These are phyloP conservation scores for Thalia dealbata DNA, from an alignment of 176 grass and related monocot species.

Conservation along the genomic window DNA sequence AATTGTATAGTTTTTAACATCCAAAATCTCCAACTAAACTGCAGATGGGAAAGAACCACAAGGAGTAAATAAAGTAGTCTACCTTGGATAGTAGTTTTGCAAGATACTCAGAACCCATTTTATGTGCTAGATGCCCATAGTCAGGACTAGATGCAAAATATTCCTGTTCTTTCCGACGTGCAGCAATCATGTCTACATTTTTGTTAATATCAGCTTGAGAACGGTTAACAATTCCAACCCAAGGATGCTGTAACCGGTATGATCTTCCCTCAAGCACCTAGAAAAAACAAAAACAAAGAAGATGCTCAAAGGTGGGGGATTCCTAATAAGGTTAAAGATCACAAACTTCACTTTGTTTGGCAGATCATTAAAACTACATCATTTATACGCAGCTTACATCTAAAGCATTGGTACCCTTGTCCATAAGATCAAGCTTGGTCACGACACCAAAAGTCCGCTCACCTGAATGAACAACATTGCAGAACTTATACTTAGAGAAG, in stretches of 20 bases:
- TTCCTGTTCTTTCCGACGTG: conserved; percentile 76
- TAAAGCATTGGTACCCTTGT: conserved; percentile 95
- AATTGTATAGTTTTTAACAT: conserved; percentile 1
- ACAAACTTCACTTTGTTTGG: background rate
- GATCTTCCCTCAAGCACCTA: conserved; percentile 97
- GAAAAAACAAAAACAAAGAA: conserved; percentile 19
- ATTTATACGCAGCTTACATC: conserved; percentile 40
- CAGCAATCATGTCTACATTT: conserved; percentile 95
- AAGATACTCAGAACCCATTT: conserved; percentile 99
- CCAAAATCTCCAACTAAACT: background rate
- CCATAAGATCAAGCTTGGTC: conserved; percentile 99
- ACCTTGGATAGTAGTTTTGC: conserved; percentile 98
- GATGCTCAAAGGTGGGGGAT: background rate
- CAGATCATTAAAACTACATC: background rate
- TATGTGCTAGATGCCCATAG: conserved; percentile 87
- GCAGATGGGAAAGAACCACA: background rate
- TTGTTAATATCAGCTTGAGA: conserved; percentile 99
- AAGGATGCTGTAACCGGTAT: conserved; percentile 90
- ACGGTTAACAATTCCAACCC: conserved; percentile 96
- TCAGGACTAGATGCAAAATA: conserved; percentile 96
- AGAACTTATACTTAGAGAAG: background rate
- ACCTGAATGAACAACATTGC: conserved; percentile 37
- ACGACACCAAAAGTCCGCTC: conserved; percentile 95
- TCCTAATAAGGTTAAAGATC: background rate
- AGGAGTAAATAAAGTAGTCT: background rate